These are phyloP conservation scores for Glebionis coronaria DNA, from an alignment of 129 eudicot genomes.

Conservation along the genomic window DNA sequence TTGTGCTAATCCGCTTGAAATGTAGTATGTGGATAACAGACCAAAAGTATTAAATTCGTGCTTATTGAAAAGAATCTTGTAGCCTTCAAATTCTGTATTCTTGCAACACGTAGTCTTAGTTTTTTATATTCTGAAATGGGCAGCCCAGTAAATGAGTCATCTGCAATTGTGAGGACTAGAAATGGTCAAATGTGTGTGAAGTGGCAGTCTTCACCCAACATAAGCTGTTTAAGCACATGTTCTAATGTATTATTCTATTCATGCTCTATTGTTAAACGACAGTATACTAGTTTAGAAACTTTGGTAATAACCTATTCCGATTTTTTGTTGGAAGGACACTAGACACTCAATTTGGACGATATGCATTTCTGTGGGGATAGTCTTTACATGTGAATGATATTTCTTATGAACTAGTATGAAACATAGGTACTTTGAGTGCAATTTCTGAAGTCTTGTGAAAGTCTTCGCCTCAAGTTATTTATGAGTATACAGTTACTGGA, in stretches of 20 bases:
- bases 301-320: background rate
- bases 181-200: background rate
- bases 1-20: background rate
- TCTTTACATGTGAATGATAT: background rate
- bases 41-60: background rate
- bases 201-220: too few species aligned
- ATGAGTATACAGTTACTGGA: background rate
- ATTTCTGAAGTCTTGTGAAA: background rate
- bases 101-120: background rate
- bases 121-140: too few species aligned
- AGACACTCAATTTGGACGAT: background rate
- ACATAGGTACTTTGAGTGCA: background rate
- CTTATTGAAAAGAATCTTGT: background rate
- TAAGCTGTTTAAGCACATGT: background rate
- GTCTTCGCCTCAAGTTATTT: background rate
- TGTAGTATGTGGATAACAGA: background rate
- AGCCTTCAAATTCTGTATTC: background rate
- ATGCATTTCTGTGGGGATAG: background rate
- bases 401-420: background rate
- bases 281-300: background rate
- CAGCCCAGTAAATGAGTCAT: background rate
- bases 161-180: background rate
- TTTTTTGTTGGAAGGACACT: background rate
- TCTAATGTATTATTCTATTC: background rate
- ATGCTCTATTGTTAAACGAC: background rate